Conservation (phyloP, 352 stramenopile genomes). For the Phytophthora agathidicida region DNA sequence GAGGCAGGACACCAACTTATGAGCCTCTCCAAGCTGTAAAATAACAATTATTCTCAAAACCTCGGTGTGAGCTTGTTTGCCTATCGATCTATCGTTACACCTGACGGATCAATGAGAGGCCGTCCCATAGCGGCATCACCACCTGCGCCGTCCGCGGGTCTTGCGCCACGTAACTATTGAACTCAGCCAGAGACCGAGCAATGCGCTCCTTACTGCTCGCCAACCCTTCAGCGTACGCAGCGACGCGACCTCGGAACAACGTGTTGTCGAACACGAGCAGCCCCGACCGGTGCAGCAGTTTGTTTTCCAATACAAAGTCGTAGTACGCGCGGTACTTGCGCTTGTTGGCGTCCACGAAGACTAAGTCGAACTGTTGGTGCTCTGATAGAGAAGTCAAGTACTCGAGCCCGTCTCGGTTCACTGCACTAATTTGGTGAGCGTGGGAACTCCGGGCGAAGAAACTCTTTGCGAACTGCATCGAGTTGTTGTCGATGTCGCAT, state of each 20-base stretch:
- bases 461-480: conserved; percentile 51
- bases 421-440: conserved; percentile 39
- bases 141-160: conserved; percentile 86
- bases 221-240: conserved; percentile 57
- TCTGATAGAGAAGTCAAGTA: conserved; percentile 41
- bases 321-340: conserved; percentile 89
- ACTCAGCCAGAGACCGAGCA: conserved; percentile 77
- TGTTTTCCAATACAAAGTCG: conserved; percentile 72
- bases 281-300: conserved; percentile 74
- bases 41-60: conserved; percentile 32
- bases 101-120: conserved; percentile 74
- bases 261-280: conserved; percentile 94
- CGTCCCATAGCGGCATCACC: conserved; percentile 91
- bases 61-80: too few relatives aligned
- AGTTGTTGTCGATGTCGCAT: conserved; percentile 61
- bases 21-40: conserved; percentile 7
- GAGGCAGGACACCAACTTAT: conserved; percentile 1
- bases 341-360: conserved; percentile 97
- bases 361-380: conserved; percentile 83
- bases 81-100: neutral
- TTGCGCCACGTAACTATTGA: conserved; percentile 85
- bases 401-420: conserved; percentile 50
- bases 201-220: conserved; percentile 59
- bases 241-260: conserved; percentile 92
- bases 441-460: conserved; percentile 58